A percentile compares a stretch with the other conserved stretches of the same genome.
Evolutionary conservation across 257 asterid species (phyloP).

Genomic region (Fraxinus quadrangulata): DNA sequence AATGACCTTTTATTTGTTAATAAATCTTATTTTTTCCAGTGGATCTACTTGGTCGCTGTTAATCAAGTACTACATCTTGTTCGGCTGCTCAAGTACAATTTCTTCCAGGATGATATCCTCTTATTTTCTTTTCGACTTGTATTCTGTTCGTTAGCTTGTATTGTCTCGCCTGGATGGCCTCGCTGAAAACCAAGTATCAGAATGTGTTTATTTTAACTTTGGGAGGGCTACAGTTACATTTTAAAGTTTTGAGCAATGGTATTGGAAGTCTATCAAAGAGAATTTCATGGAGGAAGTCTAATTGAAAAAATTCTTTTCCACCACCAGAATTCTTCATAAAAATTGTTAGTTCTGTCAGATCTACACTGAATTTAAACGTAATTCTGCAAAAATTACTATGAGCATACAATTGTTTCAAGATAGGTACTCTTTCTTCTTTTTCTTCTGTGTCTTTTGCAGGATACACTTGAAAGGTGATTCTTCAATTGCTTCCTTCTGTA

Average conservation of each 20-base stretch:
- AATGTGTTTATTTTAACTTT: not conserved
- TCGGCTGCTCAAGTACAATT: not conserved
- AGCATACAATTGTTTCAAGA: not conserved
- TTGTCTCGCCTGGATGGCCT: not conserved
- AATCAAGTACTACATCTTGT: not conserved
- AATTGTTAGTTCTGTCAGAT: not conserved
- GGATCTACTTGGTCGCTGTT: slow-evolving; percentile 9
- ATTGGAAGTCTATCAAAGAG: not conserved
- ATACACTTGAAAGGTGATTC: not conserved
- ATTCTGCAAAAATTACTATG: not conserved
- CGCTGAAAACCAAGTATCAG: not conserved
- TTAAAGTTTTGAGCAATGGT: not conserved
- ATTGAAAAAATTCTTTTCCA: not conserved
- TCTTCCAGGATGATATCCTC: not conserved
- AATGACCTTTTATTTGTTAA: slow-evolving; percentile 29
- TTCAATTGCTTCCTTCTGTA: not conserved
- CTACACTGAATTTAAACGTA: not conserved
- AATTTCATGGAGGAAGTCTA: not conserved
- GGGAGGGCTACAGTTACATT: not conserved
- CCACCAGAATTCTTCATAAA: not conserved
- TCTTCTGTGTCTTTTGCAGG: not conserved
- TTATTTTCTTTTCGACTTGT: not conserved
- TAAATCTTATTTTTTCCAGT: slow-evolving; percentile 30
- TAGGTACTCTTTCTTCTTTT: not conserved
- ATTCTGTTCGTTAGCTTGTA: not conserved